Conservation (phyloP, 805 yeast genomes). For the Myxozyma lipomycoides region DNA sequence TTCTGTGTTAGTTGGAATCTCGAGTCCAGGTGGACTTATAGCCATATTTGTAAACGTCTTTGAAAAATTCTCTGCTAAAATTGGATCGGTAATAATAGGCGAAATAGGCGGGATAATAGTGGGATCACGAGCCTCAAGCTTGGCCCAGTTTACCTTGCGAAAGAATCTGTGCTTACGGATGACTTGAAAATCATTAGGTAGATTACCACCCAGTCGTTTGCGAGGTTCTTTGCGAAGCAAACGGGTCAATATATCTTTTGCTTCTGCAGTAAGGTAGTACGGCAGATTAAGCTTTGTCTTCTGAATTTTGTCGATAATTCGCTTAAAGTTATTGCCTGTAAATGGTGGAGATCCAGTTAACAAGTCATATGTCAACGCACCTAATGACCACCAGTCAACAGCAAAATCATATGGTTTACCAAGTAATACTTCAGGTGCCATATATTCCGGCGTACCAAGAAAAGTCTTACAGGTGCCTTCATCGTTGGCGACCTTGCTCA, state of each 20-base stretch:
- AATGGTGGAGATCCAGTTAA: slow-evolving; percentile 85
- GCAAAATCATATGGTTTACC: slow-evolving; percentile 73
- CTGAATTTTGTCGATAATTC: slow-evolving; percentile 68
- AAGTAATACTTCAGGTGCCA: slow-evolving; percentile 84
- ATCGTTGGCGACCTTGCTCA: slow-evolving; percentile 46
- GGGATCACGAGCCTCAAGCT: slow-evolving; percentile 48
- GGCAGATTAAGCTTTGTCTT: slow-evolving; percentile 64
- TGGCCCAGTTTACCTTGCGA: slow-evolving; percentile 69
- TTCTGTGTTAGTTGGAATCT: slow-evolving; percentile 4
- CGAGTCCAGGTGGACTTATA: slow-evolving; percentile 31
- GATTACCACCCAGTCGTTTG: slow-evolving; percentile 54
- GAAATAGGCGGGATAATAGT: slow-evolving; percentile 65
- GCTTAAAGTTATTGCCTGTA: slow-evolving; percentile 74
- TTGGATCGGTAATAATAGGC: slow-evolving; percentile 80
- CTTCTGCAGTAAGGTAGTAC: slow-evolving; percentile 70
- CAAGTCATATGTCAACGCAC: slow-evolving; percentile 75
- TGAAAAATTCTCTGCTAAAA: slow-evolving; percentile 79
- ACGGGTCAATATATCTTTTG: slow-evolving; percentile 67
- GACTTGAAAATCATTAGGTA: slow-evolving; percentile 48
- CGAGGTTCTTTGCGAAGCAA: slow-evolving; percentile 64
- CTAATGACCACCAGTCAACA: slow-evolving; percentile 92
- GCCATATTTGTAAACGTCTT: slow-evolving; percentile 69
- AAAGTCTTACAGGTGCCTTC: slow-evolving; percentile 51
- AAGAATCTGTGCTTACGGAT: slow-evolving; percentile 69
- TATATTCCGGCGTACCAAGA: slow-evolving; percentile 76